phyloP scores from a whole-genome alignment of 371 early-diverging fungal species.

The Circinella umbellata region DNA sequence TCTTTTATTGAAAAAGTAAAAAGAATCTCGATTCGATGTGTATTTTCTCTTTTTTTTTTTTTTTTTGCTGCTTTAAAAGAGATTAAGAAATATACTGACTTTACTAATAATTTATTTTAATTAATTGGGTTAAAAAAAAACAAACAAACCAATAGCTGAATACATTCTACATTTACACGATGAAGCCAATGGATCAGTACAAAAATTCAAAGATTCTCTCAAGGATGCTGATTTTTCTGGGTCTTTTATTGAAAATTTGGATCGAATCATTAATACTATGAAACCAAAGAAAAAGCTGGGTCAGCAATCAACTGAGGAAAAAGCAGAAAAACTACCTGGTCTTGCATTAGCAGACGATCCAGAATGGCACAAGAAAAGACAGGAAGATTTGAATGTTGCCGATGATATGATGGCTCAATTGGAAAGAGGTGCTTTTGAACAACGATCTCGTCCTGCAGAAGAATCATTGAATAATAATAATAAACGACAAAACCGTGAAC shows the following conservation, averaged over 20 bases:
- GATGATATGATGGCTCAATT: conserved; percentile 64
- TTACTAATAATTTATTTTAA: too few relatives aligned
- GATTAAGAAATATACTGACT: too few relatives aligned
- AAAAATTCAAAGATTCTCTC: conserved; percentile 75
- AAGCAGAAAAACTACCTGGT: conserved; percentile 79
- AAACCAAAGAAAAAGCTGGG: conserved; percentile 62
- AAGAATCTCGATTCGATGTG: neutral
- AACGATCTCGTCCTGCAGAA: conserved; percentile 14
- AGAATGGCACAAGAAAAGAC: conserved; percentile 49
- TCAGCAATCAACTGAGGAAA: conserved; percentile 42
- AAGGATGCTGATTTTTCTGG: conserved; percentile 86
- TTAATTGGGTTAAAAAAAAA: too few relatives aligned
- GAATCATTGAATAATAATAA: too few relatives aligned
- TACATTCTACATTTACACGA: conserved; percentile 80
- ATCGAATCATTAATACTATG: conserved; percentile 89
- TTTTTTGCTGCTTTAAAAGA: too few relatives aligned
- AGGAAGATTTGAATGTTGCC: conserved; percentile 49
- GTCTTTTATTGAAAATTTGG: conserved; percentile 81
- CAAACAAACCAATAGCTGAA: conserved; percentile 58
- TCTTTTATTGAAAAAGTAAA: neutral
- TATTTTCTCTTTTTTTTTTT: conserved; percentile 2
- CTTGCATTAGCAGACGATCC: conserved; percentile 76
- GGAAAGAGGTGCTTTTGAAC: conserved; percentile 46
- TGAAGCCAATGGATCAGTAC: conserved; percentile 58
- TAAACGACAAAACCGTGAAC: conserved; percentile 2